Evolutionary conservation across 2,329 filamentous ascomycete genomes (phyloP).

Genomic region (Venturiaceae sp.): DNA sequence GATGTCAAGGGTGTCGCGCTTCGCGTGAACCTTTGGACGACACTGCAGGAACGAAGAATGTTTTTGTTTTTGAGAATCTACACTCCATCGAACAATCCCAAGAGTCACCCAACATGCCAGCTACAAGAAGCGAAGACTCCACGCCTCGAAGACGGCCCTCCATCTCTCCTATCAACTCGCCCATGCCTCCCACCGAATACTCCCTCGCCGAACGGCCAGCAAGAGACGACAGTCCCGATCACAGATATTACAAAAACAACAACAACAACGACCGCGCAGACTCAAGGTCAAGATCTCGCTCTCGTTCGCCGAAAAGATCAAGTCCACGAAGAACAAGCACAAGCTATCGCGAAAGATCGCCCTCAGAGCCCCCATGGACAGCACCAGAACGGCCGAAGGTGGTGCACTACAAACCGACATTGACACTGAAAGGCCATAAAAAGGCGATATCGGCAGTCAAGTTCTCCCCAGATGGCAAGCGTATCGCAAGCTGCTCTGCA

Average conservation of each 20-base stretch:
- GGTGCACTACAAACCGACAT: constrained; percentile 55
- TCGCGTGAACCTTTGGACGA: neutral
- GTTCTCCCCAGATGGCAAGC: constrained; percentile 82
- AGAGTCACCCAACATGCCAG: neutral
- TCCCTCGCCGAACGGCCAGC: constrained; percentile 1
- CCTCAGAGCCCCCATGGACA: constrained; percentile 12
- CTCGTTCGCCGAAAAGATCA: constrained; percentile 3
- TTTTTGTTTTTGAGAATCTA: neutral
- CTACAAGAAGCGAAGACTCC: neutral
- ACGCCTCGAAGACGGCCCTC: neutral
- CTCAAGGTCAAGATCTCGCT: constrained; percentile 4
- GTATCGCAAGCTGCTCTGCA: constrained; percentile 83
- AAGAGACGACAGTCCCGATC: neutral
- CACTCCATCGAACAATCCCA: neutral
- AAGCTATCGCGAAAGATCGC: constrained; percentile 20
- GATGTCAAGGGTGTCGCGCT: neutral
- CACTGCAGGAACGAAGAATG: neutral
- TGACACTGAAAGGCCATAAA: constrained; percentile 67
- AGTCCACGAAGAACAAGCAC: neutral
- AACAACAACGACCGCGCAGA: neutral
- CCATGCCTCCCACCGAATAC: constrained; percentile 2
- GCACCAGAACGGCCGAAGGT: constrained; percentile 38
- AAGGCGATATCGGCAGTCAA: constrained; percentile 74
- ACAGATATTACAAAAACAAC: neutral
- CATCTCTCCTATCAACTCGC: neutral